phyloP scores from a whole-genome alignment of 192 early-diverging fungal genomes.

The Coemansia sp. region DNA sequence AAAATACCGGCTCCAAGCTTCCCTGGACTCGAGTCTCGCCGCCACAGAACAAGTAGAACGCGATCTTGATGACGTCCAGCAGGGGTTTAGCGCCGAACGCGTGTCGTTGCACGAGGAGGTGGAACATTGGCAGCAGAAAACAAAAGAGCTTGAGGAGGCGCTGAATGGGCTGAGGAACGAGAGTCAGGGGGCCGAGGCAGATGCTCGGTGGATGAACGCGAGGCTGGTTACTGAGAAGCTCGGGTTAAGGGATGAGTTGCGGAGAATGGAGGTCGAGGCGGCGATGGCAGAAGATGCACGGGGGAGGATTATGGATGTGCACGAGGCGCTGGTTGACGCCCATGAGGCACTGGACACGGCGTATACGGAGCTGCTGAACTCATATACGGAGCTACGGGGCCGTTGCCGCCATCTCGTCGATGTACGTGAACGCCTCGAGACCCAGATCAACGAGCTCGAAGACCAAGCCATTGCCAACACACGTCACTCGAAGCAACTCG shows the following conservation, averaged over 20 bases:
- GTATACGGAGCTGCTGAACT: slow-evolving; percentile 39
- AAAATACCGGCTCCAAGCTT: slow-evolving; percentile 52
- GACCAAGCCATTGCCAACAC: neutral
- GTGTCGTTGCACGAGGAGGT: slow-evolving; percentile 44
- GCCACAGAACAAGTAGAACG: slow-evolving; percentile 46
- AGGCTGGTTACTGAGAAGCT: slow-evolving; percentile 51
- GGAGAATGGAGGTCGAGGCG: slow-evolving; percentile 52
- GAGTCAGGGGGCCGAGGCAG: slow-evolving; percentile 40
- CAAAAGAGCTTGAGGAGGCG: slow-evolving; percentile 35
- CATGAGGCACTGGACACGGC: slow-evolving; percentile 34
- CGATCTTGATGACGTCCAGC: slow-evolving; percentile 53
- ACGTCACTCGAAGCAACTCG: slow-evolving; percentile 14
- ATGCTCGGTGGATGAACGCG: slow-evolving; percentile 44
- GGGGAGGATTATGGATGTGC: slow-evolving; percentile 36
- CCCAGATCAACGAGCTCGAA: slow-evolving; percentile 16
- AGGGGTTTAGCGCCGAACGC: slow-evolving; percentile 49
- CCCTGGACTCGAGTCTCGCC: slow-evolving; percentile 32
- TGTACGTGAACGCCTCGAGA: slow-evolving; percentile 14
- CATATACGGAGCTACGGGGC: slow-evolving; percentile 45
- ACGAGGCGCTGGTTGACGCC: slow-evolving; percentile 37
- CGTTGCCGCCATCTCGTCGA: slow-evolving; percentile 31
- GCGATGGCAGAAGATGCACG: slow-evolving; percentile 38
- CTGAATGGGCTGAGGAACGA: slow-evolving; percentile 22
- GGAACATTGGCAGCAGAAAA: slow-evolving; percentile 45
- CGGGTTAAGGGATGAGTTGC: slow-evolving; percentile 45